phyloP scores from a whole-genome alignment of 1,284 basidiomycete species.

The Rhodotorula sp. region DNA sequence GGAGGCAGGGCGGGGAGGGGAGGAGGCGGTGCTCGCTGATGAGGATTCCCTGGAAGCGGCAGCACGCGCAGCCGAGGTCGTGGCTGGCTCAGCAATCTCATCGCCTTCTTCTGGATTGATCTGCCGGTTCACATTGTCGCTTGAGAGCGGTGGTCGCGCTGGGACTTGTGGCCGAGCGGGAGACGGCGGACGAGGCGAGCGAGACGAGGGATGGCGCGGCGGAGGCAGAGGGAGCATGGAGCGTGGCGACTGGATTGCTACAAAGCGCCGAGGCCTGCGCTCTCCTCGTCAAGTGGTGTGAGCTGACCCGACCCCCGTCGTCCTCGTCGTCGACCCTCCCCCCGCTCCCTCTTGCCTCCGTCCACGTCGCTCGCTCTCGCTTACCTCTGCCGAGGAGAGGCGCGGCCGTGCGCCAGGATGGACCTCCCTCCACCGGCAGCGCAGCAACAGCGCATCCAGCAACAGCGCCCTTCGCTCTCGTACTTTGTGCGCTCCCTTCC shows the following conservation, averaged over 20 bases:
- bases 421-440: background rate
- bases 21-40: background rate
- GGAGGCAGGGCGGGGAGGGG: background rate
- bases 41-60: no score
- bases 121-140: background rate
- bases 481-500: slow-evolving; percentile 34
- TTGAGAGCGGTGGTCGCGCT: background rate
- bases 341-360: background rate
- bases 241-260: background rate
- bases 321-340: background rate
- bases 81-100: no score
- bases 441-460: background rate
- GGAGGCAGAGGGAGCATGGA: background rate
- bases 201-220: background rate
- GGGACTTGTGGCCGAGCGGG: background rate
- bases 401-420: background rate
- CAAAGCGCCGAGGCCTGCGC: background rate
- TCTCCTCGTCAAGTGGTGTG: background rate
- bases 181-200: background rate
- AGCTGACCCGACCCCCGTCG: background rate
- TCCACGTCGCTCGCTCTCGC: background rate
- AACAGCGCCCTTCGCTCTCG: slow-evolving; percentile 33
- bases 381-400: no score
- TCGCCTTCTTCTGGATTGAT: no score
- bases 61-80: no score